phyloP scores from a whole-genome alignment of 2,329 filamentous ascomycete species.

The Talaromyces rugulosus region DNA sequence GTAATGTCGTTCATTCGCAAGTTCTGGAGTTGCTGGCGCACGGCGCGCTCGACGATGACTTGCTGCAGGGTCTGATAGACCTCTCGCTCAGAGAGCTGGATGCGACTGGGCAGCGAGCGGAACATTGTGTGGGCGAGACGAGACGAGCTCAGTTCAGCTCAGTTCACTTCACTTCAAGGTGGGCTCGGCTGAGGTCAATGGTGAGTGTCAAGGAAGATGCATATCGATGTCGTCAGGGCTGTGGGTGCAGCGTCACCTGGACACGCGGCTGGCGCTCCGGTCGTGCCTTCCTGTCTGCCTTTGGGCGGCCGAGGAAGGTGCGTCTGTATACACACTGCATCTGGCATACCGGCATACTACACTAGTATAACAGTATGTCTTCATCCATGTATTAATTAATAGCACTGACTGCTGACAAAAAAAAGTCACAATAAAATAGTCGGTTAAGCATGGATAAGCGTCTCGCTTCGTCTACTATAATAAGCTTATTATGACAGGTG shows the following conservation, averaged over 20 bases:
- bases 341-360: no score
- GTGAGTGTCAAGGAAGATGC: background rate
- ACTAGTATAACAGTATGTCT: no score
- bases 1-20: background rate
- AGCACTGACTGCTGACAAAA: background rate
- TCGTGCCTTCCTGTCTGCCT: background rate
- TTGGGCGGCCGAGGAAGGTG: background rate
- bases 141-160: no score
- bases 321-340: background rate
- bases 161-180: no score
- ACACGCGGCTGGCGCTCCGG: background rate
- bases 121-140: slow-evolving; percentile 1
- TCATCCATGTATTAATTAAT: background rate
- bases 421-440: background rate
- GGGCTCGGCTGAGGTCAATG: background rate
- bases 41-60: background rate
- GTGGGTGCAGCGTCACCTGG: background rate
- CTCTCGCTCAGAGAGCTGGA: slow-evolving; percentile 6
- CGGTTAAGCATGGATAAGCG: background rate
- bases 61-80: slow-evolving; percentile 3
- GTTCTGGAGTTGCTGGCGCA: background rate
- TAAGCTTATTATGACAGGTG: background rate
- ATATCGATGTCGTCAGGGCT: background rate
- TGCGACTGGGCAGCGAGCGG: slow-evolving; percentile 1
- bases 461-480: background rate